Base-by-base conservation (phyloP, 108 stramenopile genomes). In the Cylindrotheca fusiformis region DNA sequence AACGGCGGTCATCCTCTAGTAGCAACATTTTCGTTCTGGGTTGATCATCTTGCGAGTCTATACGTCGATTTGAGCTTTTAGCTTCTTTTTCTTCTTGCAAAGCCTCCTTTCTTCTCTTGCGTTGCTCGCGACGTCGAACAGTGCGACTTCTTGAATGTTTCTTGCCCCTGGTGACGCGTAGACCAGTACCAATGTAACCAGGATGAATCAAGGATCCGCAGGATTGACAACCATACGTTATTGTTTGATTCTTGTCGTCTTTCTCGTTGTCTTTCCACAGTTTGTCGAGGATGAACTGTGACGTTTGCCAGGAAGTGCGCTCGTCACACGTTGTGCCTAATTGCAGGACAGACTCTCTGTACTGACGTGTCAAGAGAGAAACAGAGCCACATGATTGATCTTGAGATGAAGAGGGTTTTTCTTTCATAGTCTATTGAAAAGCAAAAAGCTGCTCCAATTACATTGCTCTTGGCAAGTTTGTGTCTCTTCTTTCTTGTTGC, bases 121-220 rank as follows among this genome's bases (percentile, higher is more conserved):
- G 58, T 54, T 54, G 62, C 25, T 45, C 30, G 32, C 70, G 70
- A 1, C 70, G 61, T 5, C 70, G 61, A 18, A 44, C 55, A 2
- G 58, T 71, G 2, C 32, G 47, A 0, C 27, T 50, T 26, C 14
- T 46, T 8, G 45, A 27, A n/a, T 25, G 1, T n/a, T 57, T 48
- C 6, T 55, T 36, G 32, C 22, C 23, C 20, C 48, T 28, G 26
- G 31, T 21, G 8, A 72, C 51, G 17, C 58, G 44, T 32, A 72
- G 30, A 17, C 29, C 47, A 1, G 58, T 72, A 10, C 64, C 64
- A n/a, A 33, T n/a, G 36, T 29, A 65, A 32, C 71, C 71, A 19
- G 71, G 71, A 29, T 72, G 63, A 25, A 72, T 29, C 26, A 17
- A 26, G 17, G 32, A 49, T 8, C 71, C 71, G 53, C 71, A 72